These are phyloP conservation scores for Agaricus sinodeliciosus DNA, from an alignment of 768 basidiomycete genomes.

Conservation along the genomic window DNA sequence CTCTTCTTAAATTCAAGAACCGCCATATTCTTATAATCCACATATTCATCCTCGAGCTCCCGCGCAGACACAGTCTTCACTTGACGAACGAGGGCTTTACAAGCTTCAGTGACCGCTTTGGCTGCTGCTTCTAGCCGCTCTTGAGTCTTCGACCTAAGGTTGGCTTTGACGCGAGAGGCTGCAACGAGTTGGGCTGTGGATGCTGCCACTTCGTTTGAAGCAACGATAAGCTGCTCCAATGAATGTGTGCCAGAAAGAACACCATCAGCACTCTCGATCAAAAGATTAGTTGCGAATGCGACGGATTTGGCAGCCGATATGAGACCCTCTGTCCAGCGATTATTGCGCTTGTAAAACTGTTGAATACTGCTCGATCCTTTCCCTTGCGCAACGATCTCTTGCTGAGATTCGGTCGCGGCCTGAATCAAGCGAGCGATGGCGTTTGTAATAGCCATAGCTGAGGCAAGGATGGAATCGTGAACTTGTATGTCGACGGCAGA, in stretches of 20 bases:
- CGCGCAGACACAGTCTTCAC: constrained; percentile 92
- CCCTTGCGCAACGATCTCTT: constrained; percentile 96
- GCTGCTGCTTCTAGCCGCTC: constrained; percentile 93
- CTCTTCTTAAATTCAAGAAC: constrained; percentile 92
- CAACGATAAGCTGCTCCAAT: constrained; percentile 96
- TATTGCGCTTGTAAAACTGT: constrained; percentile 99
- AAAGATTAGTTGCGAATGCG: constrained; percentile 89
- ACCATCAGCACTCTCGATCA: constrained; percentile 97
- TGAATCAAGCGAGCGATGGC: constrained; percentile 93
- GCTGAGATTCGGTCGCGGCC: constrained; percentile 95
- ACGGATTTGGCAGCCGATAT: constrained; percentile 98
- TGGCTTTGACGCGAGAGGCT: constrained; percentile 96
- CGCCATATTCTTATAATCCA: constrained; percentile 89
- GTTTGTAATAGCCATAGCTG: constrained; percentile 91
- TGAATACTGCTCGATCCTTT: constrained; percentile 87
- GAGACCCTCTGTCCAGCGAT: constrained; percentile 98
- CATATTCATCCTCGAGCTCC: constrained; percentile 73
- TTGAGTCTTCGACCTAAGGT: constrained; percentile 98
- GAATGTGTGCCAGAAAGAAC: constrained; percentile 96
- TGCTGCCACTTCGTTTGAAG: constrained; percentile 98
- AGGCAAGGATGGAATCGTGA: constrained; percentile 92
- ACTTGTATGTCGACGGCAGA: constrained; percentile 92
- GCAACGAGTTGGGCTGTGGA: constrained; percentile 98
- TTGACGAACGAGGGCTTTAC: constrained; percentile 92
- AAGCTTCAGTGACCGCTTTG: constrained; percentile 96